Conservation (phyloP, 176 grass and related monocot genomes). For the Urochloa ruziziensis region DNA sequence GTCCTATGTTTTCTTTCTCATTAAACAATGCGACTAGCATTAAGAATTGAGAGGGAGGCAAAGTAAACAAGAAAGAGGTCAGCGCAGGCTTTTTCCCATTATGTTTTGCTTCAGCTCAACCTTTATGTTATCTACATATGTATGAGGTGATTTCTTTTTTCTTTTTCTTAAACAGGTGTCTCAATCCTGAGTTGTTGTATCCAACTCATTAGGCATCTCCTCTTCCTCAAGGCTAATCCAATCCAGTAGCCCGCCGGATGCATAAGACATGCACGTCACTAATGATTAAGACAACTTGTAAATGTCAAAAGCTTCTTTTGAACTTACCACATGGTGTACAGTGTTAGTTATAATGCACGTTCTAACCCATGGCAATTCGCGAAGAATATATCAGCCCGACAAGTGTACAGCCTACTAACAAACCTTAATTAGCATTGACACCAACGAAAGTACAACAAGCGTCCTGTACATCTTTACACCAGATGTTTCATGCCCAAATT, state of each 20-base stretch:
- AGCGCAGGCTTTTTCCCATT: neutral
- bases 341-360: neutral
- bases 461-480: neutral
- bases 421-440: neutral
- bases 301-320: neutral
- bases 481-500: constrained; percentile 9
- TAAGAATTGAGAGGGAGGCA: neutral
- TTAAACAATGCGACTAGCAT: neutral
- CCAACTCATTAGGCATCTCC: neutral
- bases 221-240: neutral
- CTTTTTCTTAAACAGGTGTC: neutral
- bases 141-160: too few species aligned
- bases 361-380: neutral
- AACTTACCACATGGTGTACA: neutral
- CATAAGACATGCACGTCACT: neutral
- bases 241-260: neutral
- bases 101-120: neutral
- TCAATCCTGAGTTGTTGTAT: neutral
- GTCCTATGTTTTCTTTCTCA: neutral
- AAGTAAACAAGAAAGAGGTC: neutral
- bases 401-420: neutral
- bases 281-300: neutral
- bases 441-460: neutral
- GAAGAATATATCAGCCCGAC: neutral
- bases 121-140: neutral